Base-by-base conservation (phyloP, 1,139 yeast species). In the Saccharomycopsis hybrid region DNA sequence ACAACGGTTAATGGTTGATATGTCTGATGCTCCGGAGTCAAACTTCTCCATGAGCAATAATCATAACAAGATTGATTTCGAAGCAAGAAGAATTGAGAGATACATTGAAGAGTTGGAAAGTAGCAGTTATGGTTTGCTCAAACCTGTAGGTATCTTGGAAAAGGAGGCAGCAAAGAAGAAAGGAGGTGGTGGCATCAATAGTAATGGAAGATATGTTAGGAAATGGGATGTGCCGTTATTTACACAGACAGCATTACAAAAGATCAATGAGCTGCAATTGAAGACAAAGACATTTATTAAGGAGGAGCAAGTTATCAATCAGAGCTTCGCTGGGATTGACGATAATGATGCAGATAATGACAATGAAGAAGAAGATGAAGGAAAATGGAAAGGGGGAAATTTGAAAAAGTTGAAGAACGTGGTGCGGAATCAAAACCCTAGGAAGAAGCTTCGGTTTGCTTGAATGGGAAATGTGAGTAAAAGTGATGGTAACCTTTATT, bases 211-310 rank as follows among this genome's bases (percentile, higher is more conserved):
- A 18, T 18, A 18, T 18, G 44, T 53, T 9, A 55, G 70, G 24
- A 42, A 56, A 8, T 78, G 83, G 83, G 52, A 57, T 5, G 62
- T 75, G 24, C 74, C 72, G 3, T 56, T 77, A 3, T 78, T 78
- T 56, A 72, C 70, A 13, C 62, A 65, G 25, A 66, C 65, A n/a
- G 75, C 72, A 57, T 59, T 76, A 52, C 59, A 59, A 2, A 71
- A 68, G 51, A 57, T 70, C 43, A 68, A 57, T 11, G 61, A 57
- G 51, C 59, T 50, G 53, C 61, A 54, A 50, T 48, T 50, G 35
- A 55, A 62, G 52, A 35, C 49, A 44, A 54, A 60, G 40, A 56
- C 47, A 29, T 44, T 46, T 28, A 36, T 44, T 13, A 27, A 45
- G 4, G 56, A 53, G 9, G 46, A 51, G n/a, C 42, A 32, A 18